Evolutionary conservation across 1,139 yeast genomes (phyloP).

Genomic region (Suhomyces maxii): DNA sequence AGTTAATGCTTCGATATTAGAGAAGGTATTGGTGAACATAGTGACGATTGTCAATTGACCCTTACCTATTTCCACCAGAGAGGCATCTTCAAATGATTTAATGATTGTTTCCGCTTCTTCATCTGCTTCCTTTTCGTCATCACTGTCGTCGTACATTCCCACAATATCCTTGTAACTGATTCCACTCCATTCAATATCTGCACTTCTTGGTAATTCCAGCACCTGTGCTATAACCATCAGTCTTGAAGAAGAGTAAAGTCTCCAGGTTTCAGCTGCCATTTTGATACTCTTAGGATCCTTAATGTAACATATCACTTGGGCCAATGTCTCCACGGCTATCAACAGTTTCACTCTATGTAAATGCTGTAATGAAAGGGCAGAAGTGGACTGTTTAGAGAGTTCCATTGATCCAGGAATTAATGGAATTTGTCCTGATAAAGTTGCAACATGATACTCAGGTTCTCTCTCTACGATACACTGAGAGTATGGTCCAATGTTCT

Average conservation of each 20-base stretch:
- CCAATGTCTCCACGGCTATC: constrained; percentile 45
- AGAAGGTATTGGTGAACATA: constrained; percentile 20
- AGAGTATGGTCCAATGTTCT: constrained; percentile 96
- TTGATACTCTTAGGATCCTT: constrained; percentile 31
- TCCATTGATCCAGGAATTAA: constrained; percentile 72
- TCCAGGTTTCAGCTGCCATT: constrained; percentile 41
- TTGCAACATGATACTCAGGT: constrained; percentile 46
- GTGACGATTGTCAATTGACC: constrained; percentile 7
- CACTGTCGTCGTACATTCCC: constrained; percentile 42
- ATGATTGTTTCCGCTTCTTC: neutral
- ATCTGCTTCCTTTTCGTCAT: constrained; percentile 29
- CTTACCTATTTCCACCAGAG: constrained; percentile 7
- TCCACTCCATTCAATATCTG: constrained; percentile 81
- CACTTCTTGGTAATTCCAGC: constrained; percentile 63
- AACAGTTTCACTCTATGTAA: constrained; percentile 61
- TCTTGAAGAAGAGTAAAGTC: constrained; percentile 21
- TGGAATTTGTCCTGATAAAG: constrained; percentile 92
- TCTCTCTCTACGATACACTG: constrained; percentile 61
- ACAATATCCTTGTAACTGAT: constrained; percentile 41
- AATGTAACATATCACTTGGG: constrained; percentile 57
- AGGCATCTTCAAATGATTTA: constrained; percentile 2
- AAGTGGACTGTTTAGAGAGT: constrained; percentile 29
- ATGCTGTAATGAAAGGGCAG: constrained; percentile 71
- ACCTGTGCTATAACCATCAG: constrained; percentile 59
- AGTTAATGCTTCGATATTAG: constrained; percentile 11